Evolutionary conservation across 2,329 filamentous ascomycete species (phyloP).

Genomic region (Didymosphaeria variabile): DNA sequence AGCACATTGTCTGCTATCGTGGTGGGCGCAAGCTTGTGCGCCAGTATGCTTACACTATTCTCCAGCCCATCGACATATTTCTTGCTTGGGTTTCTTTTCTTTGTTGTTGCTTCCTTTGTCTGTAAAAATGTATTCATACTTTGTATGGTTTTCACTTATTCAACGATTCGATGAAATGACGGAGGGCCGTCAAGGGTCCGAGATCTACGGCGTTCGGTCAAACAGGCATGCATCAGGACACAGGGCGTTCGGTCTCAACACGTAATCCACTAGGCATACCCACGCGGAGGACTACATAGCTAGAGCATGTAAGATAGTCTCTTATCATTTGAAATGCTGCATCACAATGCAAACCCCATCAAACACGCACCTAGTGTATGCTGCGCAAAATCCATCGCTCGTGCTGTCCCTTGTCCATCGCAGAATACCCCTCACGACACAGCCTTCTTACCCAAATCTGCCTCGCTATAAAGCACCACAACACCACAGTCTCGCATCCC

Average conservation of each 20-base stretch:
- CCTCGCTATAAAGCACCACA: slow-evolving; percentile 1
- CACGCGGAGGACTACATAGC: not conserved
- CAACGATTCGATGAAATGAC: not conserved
- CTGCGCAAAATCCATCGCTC: not conserved
- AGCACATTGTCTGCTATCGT: not conserved
- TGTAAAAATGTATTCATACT: not conserved
- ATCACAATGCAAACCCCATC: not conserved
- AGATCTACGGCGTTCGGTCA: not conserved
- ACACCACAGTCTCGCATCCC: slow-evolving; percentile 5
- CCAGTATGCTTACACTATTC: not conserved
- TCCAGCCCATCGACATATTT: not conserved
- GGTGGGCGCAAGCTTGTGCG: not conserved
- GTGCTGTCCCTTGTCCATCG: no score
- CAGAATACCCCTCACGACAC: not conserved
- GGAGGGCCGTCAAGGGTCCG: not conserved
- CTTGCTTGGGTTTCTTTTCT: not conserved
- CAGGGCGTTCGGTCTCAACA: not conserved
- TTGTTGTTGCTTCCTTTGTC: not conserved
- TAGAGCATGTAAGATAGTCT: not conserved
- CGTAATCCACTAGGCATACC: not conserved
- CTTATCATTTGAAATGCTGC: not conserved
- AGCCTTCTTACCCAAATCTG: not conserved
- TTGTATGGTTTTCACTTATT: not conserved
- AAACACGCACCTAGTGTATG: not conserved
- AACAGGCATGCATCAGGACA: not conserved